Conservation (phyloP, 768 basidiomycete species). For the Amanita phalloides region DNA sequence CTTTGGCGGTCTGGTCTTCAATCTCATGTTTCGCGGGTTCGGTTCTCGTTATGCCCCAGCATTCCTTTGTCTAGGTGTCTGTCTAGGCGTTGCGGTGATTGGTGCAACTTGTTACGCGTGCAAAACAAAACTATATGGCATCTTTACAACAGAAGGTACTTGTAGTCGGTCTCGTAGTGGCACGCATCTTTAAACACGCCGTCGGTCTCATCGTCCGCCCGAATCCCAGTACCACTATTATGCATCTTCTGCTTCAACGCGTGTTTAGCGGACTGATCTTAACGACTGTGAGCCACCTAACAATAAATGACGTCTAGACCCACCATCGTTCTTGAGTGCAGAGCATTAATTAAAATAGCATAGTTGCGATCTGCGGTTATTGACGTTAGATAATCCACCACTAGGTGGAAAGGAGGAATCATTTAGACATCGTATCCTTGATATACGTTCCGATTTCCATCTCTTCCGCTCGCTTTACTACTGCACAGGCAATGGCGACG, state of each 20-base stretch:
- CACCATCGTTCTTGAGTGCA: too few relatives aligned
- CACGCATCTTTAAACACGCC: too few relatives aligned
- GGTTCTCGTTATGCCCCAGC: background rate
- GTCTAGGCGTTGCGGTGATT: background rate
- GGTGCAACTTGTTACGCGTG: background rate
- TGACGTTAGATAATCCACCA: too few relatives aligned
- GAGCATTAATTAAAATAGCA: too few relatives aligned
- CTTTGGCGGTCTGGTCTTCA: background rate
- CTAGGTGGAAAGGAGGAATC: background rate
- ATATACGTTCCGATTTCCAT: slow-evolving; percentile 40
- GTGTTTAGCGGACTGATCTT: too few relatives aligned
- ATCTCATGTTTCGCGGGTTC: background rate
- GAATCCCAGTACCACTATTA: too few relatives aligned
- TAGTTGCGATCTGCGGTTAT: too few relatives aligned
- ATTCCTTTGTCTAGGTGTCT: slow-evolving; percentile 1
- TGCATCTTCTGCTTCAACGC: too few relatives aligned
- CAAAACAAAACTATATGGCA: background rate
- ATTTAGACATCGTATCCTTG: slow-evolving; percentile 27
- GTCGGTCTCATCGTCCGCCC: too few relatives aligned
- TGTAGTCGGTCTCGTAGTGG: background rate
- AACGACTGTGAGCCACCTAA: too few relatives aligned
- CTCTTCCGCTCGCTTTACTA: slow-evolving; percentile 50
- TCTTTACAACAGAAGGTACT: background rate
- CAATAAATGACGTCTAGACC: too few relatives aligned
- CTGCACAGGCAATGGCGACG: slow-evolving; percentile 65